Percentiles rank a stretch among this genome's conserved stretches.
phyloP scores from a whole-genome alignment of 225 moss, liverwort and hornwort genomes.

The Pseudoscleropodium purum region DNA sequence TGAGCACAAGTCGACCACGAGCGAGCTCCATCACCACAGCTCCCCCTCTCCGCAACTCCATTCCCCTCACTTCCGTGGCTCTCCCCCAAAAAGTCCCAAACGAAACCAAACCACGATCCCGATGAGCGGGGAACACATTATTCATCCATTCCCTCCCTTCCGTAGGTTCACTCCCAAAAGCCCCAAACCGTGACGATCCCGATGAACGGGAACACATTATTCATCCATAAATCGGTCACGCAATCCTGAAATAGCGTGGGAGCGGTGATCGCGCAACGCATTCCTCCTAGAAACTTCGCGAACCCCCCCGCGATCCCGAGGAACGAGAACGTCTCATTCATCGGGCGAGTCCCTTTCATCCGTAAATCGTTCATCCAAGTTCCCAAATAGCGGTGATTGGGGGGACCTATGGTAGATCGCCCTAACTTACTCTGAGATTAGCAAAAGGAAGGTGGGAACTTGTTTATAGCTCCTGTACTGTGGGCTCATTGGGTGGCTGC shows the following conservation, averaged over 20 bases:
- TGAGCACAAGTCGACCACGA: neutral
- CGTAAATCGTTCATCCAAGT: neutral
- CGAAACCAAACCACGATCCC: neutral
- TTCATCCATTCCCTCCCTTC: neutral
- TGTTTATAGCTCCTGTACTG: neutral
- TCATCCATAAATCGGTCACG: neutral
- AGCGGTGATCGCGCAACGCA: neutral
- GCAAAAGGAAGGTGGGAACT: neutral
- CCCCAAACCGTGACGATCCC: neutral
- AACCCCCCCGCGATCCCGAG: neutral
- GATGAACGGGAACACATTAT: neutral
- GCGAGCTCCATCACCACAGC: constrained; percentile 16
- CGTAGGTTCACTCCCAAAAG: neutral
- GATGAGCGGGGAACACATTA: neutral
- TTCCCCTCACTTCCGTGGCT: neutral
- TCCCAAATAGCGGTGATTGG: neutral
- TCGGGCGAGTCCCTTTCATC: neutral
- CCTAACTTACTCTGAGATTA: neutral
- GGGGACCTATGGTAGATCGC: neutral
- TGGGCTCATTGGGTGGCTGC: neutral
- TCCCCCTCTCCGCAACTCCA: neutral
- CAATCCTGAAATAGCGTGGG: neutral
- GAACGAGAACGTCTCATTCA: neutral
- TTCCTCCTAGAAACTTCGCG: neutral
- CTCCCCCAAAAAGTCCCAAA: neutral